Evolutionary conservation across 2,329 filamentous ascomycete species (phyloP), one percentile per base, ranked within the genome.

Genomic region (Pseudogymnoascus sp.): DNA sequence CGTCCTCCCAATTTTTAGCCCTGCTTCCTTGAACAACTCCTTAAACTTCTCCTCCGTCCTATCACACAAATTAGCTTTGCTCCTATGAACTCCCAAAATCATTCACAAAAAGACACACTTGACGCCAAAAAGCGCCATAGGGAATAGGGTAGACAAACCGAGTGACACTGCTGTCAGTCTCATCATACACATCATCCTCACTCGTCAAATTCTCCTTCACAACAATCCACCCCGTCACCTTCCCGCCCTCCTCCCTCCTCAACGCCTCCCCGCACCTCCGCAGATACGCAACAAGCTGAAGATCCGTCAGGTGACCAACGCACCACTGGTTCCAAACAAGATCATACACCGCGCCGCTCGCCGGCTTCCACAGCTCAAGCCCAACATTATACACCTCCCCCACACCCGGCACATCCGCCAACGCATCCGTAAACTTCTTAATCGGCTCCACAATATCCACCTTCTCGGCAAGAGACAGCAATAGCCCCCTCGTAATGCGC

Each of bases 241-340:
- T 70, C 24, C 56, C 56, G 0, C 37, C 33, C 11, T 60, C 56
- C 1, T 78, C 79, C 0, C 72, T 67, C 61, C 81, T 83, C 22
- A 89, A 69, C 0, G 78, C 78, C 0, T 74, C 68, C 59, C 80
- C 82, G 72, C 90, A 90, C 26, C 84, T 79, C 63, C 77, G 69
- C 14, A 97, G 75, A 70, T 88, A 96, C 2, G 77, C 77, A 0
- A 89, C 78, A 3, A 97, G 73, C 73, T 96, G 86, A 6, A 75
- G 76, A 72, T 96, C 91, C 0, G 84, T 91, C 62, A 96, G 78
- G 74, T 97, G 89, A 24, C 90, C 89, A 6, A 93, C 75, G 74
- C 92, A 97, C 92, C 93, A 96, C 75, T 97, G 93, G 61, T 84
- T 88, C 90, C 91, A 96, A 65, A 97, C 86, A 53, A 96, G 74